Base-by-base conservation (phyloP, 495 filamentous ascomycete genomes). In the Neurospora cerealis region DNA sequence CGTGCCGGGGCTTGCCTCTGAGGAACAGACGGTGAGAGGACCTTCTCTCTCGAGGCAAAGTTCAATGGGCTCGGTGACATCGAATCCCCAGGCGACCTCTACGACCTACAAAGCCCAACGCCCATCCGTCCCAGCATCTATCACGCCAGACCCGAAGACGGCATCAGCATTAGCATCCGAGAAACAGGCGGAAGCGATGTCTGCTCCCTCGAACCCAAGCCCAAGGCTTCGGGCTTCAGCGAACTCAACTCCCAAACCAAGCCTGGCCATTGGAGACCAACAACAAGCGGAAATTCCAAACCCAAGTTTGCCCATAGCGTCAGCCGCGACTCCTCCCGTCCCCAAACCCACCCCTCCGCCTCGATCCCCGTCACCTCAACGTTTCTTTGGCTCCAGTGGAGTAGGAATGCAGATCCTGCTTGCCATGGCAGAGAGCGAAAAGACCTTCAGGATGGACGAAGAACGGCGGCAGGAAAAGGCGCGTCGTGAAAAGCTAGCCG, bases 321-420 rank as follows among this genome's bases (percentile, higher is more conserved):
- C 42, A 21, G 48, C 28, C 28, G 28, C 28, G 1, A 34, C 13
- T 21, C n/a, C 11, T 17, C 0, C 40, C 38, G 40, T 15, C 2
- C 39, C 70, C n/a, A 62, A 54, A 34, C 34, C 28, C 9, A 3
- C 69, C 13, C 39, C 42, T 10, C 70, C 60, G 6, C n/a, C 62
- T 8, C 46, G 36, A 10, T 73, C 72, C 0, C 62, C 71, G 19
- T 54, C 48, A 28, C 80, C 66, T 37, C 54, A 40, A 5, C 71
- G 69, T 3, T 73, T 77, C 75, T 79, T 75, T 54, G 37, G 66
- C 6, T 73, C 74, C 17, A 72, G 72, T 69, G 72, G 72, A n/a
- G 8, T 40, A 38, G 77, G 72, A 8, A 32, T 75, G 1, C n/a
- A 73, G 5, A n/a, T 70, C 11, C 40, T 75, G 6, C 24, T 54